Conservation (phyloP, 768 basidiomycete genomes). For the Gymnopilus junonius region DNA sequence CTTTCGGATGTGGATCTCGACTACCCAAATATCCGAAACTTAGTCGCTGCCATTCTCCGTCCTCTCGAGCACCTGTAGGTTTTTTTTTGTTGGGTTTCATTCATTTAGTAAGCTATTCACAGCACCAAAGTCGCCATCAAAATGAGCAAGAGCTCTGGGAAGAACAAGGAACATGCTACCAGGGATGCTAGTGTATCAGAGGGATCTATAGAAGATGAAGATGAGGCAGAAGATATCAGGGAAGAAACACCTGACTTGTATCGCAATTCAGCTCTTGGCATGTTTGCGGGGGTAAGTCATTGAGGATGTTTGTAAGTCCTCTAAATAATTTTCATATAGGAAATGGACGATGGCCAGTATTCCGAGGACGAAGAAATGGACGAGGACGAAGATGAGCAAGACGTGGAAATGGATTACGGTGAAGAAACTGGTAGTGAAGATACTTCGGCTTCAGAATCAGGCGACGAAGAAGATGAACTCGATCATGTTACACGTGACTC, state of each 20-base stretch:
- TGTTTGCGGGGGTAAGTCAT: slow-evolving; percentile 85
- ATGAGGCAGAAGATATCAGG: slow-evolving; percentile 54
- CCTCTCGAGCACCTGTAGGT: slow-evolving; percentile 90
- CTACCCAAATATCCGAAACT: slow-evolving; percentile 85
- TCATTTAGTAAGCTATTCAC: slow-evolving; percentile 17
- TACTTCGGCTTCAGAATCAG: slow-evolving; percentile 77
- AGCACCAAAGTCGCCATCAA: slow-evolving; percentile 98
- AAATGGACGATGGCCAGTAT: slow-evolving; percentile 84
- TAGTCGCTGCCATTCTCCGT: slow-evolving; percentile 86
- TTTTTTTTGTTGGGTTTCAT: not conserved
- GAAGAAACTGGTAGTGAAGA: slow-evolving; percentile 85
- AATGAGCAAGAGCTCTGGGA: slow-evolving; percentile 83
- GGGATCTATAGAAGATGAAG: slow-evolving; percentile 57
- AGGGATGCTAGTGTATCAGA: slow-evolving; percentile 55
- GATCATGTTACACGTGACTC: slow-evolving; percentile 62
- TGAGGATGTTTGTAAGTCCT: not conserved
- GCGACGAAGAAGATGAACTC: slow-evolving; percentile 65
- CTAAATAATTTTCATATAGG: slow-evolving; percentile 46
- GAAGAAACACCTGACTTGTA: slow-evolving; percentile 94
- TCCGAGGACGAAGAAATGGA: slow-evolving; percentile 77
- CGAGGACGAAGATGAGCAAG: slow-evolving; percentile 82
- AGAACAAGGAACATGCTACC: slow-evolving; percentile 63
- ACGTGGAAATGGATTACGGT: slow-evolving; percentile 87
- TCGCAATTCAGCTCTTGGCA: slow-evolving; percentile 94
- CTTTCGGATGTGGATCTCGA: slow-evolving; percentile 94